Evolutionary conservation across 1,139 yeast genomes (phyloP).

Genomic region (Diutina ranongensis): DNA sequence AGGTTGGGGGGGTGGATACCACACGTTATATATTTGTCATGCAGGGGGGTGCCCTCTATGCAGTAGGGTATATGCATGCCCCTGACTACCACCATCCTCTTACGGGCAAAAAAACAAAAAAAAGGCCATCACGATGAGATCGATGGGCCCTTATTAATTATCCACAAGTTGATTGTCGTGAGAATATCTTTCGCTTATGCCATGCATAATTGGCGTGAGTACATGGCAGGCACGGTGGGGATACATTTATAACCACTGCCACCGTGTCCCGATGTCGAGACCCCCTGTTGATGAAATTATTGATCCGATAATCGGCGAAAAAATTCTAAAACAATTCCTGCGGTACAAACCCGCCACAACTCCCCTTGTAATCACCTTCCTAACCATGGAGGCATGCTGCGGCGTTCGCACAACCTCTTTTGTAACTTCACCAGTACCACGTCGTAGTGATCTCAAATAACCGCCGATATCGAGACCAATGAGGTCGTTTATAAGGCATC

Average conservation of each 20-base stretch:
- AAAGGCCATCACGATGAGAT: not conserved
- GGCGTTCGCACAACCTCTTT: not conserved
- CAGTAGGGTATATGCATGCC: not conserved
- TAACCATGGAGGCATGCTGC: not conserved
- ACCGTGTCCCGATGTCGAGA: not conserved
- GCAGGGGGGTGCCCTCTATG: not conserved
- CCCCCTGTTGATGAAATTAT: too few relatives aligned
- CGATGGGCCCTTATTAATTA: not conserved
- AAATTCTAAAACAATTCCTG: too few relatives aligned
- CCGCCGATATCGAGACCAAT: not conserved
- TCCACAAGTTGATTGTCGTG: not conserved
- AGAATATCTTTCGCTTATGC: not conserved
- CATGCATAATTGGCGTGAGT: not conserved
- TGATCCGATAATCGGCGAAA: too few relatives aligned
- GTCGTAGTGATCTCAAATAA: not conserved
- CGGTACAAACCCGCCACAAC: too few relatives aligned
- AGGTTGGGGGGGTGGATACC: too few relatives aligned
- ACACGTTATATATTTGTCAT: too few relatives aligned
- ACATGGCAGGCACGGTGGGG: too few relatives aligned
- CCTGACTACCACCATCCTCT: not conserved
- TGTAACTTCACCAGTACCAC: too few relatives aligned
- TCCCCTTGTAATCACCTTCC: too few relatives aligned
- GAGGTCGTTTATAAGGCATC: constrained; percentile 6
- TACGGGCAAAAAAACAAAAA: too few relatives aligned
- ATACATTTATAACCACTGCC: too few relatives aligned